Evolutionary conservation across 108 stramenopile genomes (phyloP), one percentile per base, ranked within the genome.

Genomic region (Halocafeteria seosinensis): DNA sequence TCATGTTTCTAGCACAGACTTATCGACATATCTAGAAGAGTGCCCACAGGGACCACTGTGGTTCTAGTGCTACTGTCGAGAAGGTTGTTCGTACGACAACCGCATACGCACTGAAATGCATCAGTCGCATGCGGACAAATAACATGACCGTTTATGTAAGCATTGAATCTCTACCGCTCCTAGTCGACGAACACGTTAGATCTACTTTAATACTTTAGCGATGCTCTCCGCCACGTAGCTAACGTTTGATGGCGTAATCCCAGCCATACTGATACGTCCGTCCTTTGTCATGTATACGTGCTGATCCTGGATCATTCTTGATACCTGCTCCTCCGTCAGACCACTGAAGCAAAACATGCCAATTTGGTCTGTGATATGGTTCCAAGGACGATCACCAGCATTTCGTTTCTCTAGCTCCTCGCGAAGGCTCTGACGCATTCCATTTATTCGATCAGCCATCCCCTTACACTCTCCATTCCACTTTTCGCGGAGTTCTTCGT

Each of bases 301-400:
- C 63, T 87, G 85, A 34, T 94, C 83, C 25, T 68, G 63, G 11
- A 86, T 85, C 51, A 98, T 59, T 59, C 77, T 64, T 36, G 88
- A 82, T 60, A 89, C 89, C 89, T 92, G 88, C 32, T 89, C 94
- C 33, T 74, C 26, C 6, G 75, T 83, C 81, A 98, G 86, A 50
- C 96, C 93, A 17, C 88, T 90, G 73, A 72, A 98, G 68, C 91
- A 91, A 84, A 98, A 98, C 96, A 98, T 98, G 38, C 96, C 96
- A 73, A 94, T 95, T 77, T 98, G 93, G 50, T 84, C 68, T 0
- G 89, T 87, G 28, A 98, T 83, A 78, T 98, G 96, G 50, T 76
- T 75, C 96, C 96, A 98, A 66, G 88, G 79, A 0, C 72, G 69
- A 55, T 83, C 82, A 42, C 91, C 88, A 23, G 73, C 84, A n/a